Evolutionary conservation across 2,329 filamentous ascomycete species (phyloP).

Genomic region (Plectosphaerella sp.): DNA sequence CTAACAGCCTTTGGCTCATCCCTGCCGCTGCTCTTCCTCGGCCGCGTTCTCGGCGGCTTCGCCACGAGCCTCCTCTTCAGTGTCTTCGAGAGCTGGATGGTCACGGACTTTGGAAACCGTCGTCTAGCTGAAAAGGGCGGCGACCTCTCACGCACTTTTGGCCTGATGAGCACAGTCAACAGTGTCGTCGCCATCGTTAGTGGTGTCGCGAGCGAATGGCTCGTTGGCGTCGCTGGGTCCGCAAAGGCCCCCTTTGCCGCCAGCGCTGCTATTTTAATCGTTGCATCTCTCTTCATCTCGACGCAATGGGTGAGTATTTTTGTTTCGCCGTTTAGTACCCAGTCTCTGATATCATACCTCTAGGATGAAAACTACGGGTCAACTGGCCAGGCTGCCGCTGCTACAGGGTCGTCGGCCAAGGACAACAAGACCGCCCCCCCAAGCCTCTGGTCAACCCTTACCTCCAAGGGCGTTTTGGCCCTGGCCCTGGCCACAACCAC

Average conservation of each 20-base stretch:
- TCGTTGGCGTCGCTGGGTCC: slow-evolving; percentile 41
- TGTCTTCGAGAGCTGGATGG: slow-evolving; percentile 59
- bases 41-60: slow-evolving; percentile 49
- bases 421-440: slow-evolving; percentile 2
- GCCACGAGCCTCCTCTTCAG: slow-evolving; percentile 54
- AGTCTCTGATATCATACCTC: neutral
- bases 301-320: slow-evolving; percentile 35
- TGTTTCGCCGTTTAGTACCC: neutral
- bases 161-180: slow-evolving; percentile 45
- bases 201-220: slow-evolving; percentile 46
- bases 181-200: slow-evolving; percentile 50
- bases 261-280: slow-evolving; percentile 29
- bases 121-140: slow-evolving; percentile 32
- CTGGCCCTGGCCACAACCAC: slow-evolving; percentile 48
- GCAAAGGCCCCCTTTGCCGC: slow-evolving; percentile 44
- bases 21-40: slow-evolving; percentile 41
- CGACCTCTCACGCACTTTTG: slow-evolving; percentile 45
- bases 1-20: slow-evolving; percentile 20
- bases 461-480: slow-evolving; percentile 42
- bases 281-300: slow-evolving; percentile 39
- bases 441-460: slow-evolving; percentile 16
- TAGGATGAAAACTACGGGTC: slow-evolving; percentile 47
- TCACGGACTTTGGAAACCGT: slow-evolving; percentile 46
- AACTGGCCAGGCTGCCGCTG: slow-evolving; percentile 6
- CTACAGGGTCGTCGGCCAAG: slow-evolving; percentile 3